Evolutionary conservation across 345 rosid genomes (phyloP), one percentile per base, ranked within the genome.

Genomic region (Eucalyptus victrix): DNA sequence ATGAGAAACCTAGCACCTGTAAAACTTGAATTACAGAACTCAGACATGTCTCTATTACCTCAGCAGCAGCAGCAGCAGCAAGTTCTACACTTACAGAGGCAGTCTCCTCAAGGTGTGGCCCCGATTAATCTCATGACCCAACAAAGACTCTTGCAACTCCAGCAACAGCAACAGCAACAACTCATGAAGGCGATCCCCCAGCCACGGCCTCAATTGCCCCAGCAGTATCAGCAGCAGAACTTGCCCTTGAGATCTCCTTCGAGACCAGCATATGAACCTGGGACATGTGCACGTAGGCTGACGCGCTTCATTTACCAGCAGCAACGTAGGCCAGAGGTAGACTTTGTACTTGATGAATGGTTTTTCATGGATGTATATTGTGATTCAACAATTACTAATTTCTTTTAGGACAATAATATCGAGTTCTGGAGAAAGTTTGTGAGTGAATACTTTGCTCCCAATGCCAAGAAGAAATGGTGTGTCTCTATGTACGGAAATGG

Each of bases 401-500:
- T 90, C 88, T 58, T 93, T 92, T 91, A 98, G 99, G 99, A 98
- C 93, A 98, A 98, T 91, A 97, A 94, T 87, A 97, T 98, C 90
- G 99, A 98, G 69, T 98, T 97, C 90, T 98, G 99, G 99, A 98
- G 99, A 91, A 98, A 95, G 92, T 98, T 96, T 93, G 99, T 98
- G 62, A 91, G 96, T 0, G 99, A 98, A 90, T 98, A 92, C 93
- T 98, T 94, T 94, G 99, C 99, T 91, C 98, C 98, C 42, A 93
- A 95, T 91, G 99, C 99, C 54, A 98, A 95, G 91, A 98, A 98
- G 93, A 97, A 96, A 92, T 97, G 99, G 99, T 98, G 99, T 88
- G 99, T 98, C 91, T 98, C 99, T n/a, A 94, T 98, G 98, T 98
- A 98, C 88, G 99, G 99, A 93, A 96, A 95, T 95, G 99, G 98